These are phyloP conservation scores for Helotiales sp. DNA, from an alignment of 2,329 filamentous ascomycete genomes.

Conservation along the genomic window DNA sequence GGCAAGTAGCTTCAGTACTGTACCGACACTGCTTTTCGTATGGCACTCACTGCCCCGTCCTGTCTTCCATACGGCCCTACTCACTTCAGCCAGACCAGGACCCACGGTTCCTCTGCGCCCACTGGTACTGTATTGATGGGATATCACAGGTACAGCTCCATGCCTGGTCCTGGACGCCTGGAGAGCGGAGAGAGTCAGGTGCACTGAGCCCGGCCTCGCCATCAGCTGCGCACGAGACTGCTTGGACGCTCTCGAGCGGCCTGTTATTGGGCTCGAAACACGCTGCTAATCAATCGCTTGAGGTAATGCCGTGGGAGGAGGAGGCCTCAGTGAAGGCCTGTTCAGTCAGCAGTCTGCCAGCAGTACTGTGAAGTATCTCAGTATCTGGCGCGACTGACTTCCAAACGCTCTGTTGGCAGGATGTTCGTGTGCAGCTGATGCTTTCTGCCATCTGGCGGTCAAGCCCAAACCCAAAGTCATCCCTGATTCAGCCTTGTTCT, in stretches of 20 bases:
- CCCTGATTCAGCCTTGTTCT: neutral
- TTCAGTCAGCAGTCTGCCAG: neutral
- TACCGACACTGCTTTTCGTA: too few species aligned
- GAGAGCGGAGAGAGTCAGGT: neutral
- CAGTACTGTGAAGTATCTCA: neutral
- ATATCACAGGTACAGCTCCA: neutral
- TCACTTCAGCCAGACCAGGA: neutral
- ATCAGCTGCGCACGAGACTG: neutral
- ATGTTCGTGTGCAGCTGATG: slow-evolving; percentile 17
- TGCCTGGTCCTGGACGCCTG: neutral
- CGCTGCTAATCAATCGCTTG: neutral
- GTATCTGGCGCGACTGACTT: neutral
- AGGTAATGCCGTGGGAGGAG: neutral
- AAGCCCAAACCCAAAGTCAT: neutral
- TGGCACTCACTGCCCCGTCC: neutral
- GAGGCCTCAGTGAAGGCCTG: neutral
- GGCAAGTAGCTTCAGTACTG: too few species aligned
- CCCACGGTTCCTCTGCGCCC: neutral
- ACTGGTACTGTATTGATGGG: neutral
- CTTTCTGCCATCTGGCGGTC: slow-evolving; percentile 8
- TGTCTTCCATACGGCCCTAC: neutral
- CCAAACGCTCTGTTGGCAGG: neutral
- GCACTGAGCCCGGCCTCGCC: neutral
- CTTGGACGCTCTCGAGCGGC: neutral
- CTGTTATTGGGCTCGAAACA: neutral